Percentiles rank a stretch among this genome's conserved stretches.
These are phyloP conservation scores for Wallacemonas rigidus DNA, from an alignment of 208 protist genomes.

Conservation along the genomic window DNA sequence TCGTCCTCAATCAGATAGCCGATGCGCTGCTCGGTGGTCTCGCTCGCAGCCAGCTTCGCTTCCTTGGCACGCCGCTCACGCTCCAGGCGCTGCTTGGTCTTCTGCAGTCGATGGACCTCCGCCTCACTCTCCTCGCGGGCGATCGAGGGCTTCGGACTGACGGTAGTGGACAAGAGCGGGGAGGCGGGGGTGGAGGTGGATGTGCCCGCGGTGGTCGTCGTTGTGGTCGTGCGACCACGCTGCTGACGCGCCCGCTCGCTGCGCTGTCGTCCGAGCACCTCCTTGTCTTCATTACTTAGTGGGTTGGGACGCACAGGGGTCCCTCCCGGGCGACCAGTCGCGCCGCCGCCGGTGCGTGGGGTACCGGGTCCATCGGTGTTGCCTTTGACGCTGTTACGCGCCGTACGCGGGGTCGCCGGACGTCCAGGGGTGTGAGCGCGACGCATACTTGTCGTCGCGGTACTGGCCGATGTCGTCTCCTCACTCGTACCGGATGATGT, in stretches of 20 bases:
- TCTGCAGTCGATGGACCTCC: not conserved
- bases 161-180: not conserved
- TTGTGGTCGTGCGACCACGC: not conserved
- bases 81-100: slow-evolving; percentile 10
- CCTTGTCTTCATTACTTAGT: slow-evolving; percentile 35
- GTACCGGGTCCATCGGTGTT: not conserved
- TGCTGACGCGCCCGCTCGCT: slow-evolving; percentile 16
- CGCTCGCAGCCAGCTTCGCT: not conserved
- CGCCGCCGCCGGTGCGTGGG: not conserved
- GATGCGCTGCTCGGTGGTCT: slow-evolving; percentile 19
- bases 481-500: slow-evolving; percentile 10
- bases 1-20: slow-evolving; percentile 41
- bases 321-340: not conserved
- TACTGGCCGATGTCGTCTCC: not conserved
- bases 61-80: slow-evolving; percentile 9
- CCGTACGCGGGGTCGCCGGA: slow-evolving; percentile 1
- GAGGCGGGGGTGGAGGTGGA: not conserved
- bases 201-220: not conserved
- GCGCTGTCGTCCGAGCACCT: slow-evolving; percentile 28
- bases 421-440: slow-evolving; percentile 14
- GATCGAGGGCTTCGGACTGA: slow-evolving; percentile 5
- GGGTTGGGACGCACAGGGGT: slow-evolving; percentile 15
- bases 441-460: not conserved
- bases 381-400: not conserved
- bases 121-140: slow-evolving; percentile 5